A percentile compares a stretch with the other conserved stretches of the same genome.
These are phyloP conservation scores for Monilinia fructigena DNA, from an alignment of 2,329 filamentous ascomycete genomes.

Conservation along the genomic window DNA sequence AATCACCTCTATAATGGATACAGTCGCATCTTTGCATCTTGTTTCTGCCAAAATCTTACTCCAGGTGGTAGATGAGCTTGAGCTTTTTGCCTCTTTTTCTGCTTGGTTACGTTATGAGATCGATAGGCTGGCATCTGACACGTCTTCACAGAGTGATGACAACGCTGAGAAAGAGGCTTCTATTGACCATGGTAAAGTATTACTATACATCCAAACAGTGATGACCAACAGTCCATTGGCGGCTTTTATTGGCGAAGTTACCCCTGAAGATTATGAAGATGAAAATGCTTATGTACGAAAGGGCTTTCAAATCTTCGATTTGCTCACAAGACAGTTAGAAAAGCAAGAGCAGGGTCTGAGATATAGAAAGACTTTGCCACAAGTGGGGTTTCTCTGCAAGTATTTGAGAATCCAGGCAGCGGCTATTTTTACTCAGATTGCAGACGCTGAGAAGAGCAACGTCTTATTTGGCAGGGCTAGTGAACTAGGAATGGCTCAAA, in stretches of 20 bases:
- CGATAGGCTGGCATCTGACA: conserved; percentile 68
- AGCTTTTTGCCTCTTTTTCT: conserved; percentile 75
- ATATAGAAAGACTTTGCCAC: conserved; percentile 54
- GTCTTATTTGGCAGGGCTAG: conserved; percentile 62
- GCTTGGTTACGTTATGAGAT: conserved; percentile 83
- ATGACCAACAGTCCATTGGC: conserved; percentile 65
- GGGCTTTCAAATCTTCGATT: conserved; percentile 48
- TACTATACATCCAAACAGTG: conserved; percentile 74
- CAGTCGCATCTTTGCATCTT: conserved; percentile 71
- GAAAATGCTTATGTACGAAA: conserved; percentile 48
- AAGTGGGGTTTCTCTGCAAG: conserved; percentile 62
- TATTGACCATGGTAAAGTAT: conserved; percentile 69
- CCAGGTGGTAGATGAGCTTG: conserved; percentile 71
- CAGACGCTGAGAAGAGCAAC: conserved; percentile 66
- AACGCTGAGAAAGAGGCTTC: conserved; percentile 73
- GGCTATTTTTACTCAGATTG: conserved; percentile 64
- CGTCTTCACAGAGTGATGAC: conserved; percentile 62
- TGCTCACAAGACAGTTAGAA: conserved; percentile 43
- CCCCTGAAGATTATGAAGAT: conserved; percentile 51
- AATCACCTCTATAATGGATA: conserved; percentile 65
- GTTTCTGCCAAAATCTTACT: conserved; percentile 71
- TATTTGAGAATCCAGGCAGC: conserved; percentile 58
- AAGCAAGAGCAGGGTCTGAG: conserved; percentile 35
- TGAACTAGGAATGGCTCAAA: conserved; percentile 29
- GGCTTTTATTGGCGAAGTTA: conserved; percentile 55